Conservation (phyloP, 768 basidiomycete genomes). For the Mycena epipterygia region DNA sequence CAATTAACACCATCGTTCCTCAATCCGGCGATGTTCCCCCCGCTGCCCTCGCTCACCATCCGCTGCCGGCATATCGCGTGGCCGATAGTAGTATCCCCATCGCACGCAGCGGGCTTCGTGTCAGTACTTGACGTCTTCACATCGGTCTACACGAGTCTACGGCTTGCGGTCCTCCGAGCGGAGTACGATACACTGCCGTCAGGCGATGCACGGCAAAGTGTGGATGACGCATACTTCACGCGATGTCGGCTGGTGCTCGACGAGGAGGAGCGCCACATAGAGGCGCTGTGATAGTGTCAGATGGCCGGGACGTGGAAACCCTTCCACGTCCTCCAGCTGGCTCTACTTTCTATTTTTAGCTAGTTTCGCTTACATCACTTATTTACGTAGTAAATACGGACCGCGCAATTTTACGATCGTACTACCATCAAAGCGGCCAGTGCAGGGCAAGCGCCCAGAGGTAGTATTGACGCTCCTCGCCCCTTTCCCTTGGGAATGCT, state of each 20-base stretch:
- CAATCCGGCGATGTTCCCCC: constrained; percentile 31
- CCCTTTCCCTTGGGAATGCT: too few species aligned
- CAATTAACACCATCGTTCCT: constrained; percentile 27
- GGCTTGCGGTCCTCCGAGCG: constrained; percentile 12
- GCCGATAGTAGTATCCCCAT: constrained; percentile 11
- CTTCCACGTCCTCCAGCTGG: too few species aligned
- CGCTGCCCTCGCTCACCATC: constrained; percentile 19
- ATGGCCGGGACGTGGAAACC: too few species aligned
- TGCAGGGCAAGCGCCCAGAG: too few species aligned
- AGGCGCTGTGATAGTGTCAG: too few species aligned
- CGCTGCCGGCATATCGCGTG: constrained; percentile 25
- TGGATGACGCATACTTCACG: constrained; percentile 27
- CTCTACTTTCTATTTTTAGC: too few species aligned
- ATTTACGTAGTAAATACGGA: too few species aligned
- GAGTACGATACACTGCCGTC: constrained; percentile 27
- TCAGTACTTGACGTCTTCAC: constrained; percentile 33
- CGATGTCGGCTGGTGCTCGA: constrained; percentile 7
- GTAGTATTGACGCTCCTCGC: too few species aligned
- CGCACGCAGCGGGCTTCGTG: constrained; percentile 16
- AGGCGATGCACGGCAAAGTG: background rate
- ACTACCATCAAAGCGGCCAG: too few species aligned
- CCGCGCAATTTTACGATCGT: too few species aligned
- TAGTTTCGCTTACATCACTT: too few species aligned
- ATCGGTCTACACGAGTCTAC: constrained; percentile 24
- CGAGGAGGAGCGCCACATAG: constrained; percentile 7